A percentile compares a stretch with the other conserved stretches of the same genome.
Conservation (phyloP, 805 yeast genomes). For the Metschnikowia proteae region DNA sequence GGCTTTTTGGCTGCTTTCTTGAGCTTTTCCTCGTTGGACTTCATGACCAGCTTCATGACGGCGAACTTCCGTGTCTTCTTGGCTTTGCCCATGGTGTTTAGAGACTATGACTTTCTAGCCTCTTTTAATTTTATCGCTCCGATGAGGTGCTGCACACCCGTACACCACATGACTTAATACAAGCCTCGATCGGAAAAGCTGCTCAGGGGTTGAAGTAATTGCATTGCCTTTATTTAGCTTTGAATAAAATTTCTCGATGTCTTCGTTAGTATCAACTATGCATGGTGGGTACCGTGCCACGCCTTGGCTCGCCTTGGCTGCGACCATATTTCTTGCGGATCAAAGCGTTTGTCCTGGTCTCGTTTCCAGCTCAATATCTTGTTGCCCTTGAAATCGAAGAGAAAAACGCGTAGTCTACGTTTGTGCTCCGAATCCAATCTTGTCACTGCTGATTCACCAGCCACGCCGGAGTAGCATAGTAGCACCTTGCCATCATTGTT, state of each 20-base stretch:
- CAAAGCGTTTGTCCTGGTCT: constrained; percentile 17
- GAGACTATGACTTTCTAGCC: not conserved
- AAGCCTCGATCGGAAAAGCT: too few relatives aligned
- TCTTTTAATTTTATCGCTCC: not conserved
- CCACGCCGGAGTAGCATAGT: constrained; percentile 38
- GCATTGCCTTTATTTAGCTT: too few relatives aligned
- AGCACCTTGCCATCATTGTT: constrained; percentile 22
- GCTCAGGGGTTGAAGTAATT: too few relatives aligned
- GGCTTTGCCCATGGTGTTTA: constrained; percentile 79
- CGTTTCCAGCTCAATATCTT: constrained; percentile 38
- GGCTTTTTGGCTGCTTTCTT: constrained; percentile 30
- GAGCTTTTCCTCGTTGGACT: constrained; percentile 57
- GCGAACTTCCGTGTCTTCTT: constrained; percentile 96
- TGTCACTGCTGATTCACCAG: constrained; percentile 37
- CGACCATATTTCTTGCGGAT: constrained; percentile 18
- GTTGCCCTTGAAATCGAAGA: constrained; percentile 25
- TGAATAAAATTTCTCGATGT: not conserved
- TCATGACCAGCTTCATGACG: constrained; percentile 78
- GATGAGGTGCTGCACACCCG: constrained; percentile 11
- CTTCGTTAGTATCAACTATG: not conserved
- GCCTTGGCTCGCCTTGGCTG: not conserved
- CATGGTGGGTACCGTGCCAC: not conserved
- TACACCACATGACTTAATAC: constrained; percentile 7
- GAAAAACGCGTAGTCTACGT: constrained; percentile 34
- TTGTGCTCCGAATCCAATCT: constrained; percentile 22